phyloP scores from a whole-genome alignment of 441 rosid species.

The Francoa sonchifolia region DNA sequence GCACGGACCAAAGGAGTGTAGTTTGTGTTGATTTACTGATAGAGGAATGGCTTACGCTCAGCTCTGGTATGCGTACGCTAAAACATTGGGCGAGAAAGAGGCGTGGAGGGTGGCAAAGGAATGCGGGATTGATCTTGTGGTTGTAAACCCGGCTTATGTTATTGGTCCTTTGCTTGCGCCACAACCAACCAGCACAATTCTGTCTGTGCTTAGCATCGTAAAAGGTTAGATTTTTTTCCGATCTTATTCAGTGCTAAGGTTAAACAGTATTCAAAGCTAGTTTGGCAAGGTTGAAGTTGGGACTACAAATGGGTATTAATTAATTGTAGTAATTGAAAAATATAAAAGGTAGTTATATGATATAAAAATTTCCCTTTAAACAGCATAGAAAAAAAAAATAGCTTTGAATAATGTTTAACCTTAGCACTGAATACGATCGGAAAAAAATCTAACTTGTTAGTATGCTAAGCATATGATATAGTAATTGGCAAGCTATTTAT shows the following conservation, averaged over 20 bases:
- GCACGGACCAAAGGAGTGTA: too few relatives aligned
- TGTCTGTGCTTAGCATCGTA: slow-evolving; percentile 24
- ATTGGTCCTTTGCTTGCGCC: slow-evolving; percentile 67
- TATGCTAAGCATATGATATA: slow-evolving; percentile 24
- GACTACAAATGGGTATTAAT: neutral
- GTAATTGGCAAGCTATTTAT: too few relatives aligned
- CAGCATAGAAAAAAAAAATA: too few relatives aligned
- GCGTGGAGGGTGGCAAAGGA: slow-evolving; percentile 64
- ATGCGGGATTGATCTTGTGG: slow-evolving; percentile 48
- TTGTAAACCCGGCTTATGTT: slow-evolving; percentile 54
- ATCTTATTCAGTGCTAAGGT: neutral
- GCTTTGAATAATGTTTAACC: neutral
- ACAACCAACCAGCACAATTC: slow-evolving; percentile 57
- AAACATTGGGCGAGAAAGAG: slow-evolving; percentile 57
- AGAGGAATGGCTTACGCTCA: slow-evolving; percentile 10
- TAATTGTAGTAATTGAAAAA: too few relatives aligned
- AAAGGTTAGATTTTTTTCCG: slow-evolving; percentile 31
- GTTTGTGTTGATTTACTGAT: neutral
- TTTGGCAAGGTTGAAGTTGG: neutral
- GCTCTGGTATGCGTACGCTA: slow-evolving; percentile 67
- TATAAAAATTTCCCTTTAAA: too few relatives aligned
- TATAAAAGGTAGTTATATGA: too few relatives aligned
- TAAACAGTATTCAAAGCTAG: neutral
- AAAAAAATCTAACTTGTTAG: slow-evolving; percentile 36
- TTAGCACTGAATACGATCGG: neutral